Evolutionary conservation across 164 flowering plant genomes (phyloP).

Genomic region (Liquidambar formosana): DNA sequence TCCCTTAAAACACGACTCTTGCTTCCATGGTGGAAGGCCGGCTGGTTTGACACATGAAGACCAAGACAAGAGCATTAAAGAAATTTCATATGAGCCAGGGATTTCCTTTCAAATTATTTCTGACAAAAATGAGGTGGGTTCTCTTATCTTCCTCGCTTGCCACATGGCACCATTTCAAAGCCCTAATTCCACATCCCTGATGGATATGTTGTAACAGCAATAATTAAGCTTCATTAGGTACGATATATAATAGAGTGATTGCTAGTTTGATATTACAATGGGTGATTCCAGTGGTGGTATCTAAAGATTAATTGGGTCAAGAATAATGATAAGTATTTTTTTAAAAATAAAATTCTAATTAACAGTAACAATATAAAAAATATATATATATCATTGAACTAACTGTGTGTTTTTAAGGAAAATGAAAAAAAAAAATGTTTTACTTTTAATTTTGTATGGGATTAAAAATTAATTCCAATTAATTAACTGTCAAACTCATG

Average conservation of each 20-base stretch:
- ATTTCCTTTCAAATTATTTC: too few species aligned
- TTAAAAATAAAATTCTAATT: too few species aligned
- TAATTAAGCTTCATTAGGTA: neutral
- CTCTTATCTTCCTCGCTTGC: neutral
- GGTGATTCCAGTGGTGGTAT: neutral
- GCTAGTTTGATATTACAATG: neutral
- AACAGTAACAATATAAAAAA: too few species aligned
- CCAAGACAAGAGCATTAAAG: neutral
- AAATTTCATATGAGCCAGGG: neutral
- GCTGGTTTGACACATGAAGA: neutral
- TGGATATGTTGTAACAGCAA: neutral
- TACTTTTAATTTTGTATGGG: too few species aligned
- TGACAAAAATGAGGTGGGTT: neutral
- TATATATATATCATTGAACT: too few species aligned
- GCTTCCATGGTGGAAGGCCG: neutral
- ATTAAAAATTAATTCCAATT: too few species aligned
- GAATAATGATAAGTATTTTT: too few species aligned
- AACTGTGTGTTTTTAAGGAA: too few species aligned
- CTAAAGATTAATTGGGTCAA: too few species aligned
- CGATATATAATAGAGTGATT: too few species aligned
- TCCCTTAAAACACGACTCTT: neutral
- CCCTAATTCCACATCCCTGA: neutral
- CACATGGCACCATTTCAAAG: conserved; percentile 2
- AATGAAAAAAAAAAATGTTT: too few species aligned
- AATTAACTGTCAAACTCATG: too few species aligned